Conservation (phyloP, 1,284 basidiomycete genomes). For the Apiotrichum akiyoshidainum region DNA sequence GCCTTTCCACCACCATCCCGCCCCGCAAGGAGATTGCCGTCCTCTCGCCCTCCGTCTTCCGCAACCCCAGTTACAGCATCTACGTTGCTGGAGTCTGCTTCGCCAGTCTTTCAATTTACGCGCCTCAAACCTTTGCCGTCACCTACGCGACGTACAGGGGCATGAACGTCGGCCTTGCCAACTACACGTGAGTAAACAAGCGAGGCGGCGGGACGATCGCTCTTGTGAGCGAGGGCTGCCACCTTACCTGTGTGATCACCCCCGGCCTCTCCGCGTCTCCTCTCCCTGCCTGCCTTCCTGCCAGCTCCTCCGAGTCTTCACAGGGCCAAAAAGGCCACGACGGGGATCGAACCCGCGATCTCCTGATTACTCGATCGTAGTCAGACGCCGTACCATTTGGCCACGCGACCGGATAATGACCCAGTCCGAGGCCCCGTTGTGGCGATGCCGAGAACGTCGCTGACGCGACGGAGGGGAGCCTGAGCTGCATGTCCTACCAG, state of each 20-base stretch:
- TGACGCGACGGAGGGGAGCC: neutral
- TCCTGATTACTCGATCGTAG: slow-evolving; percentile 3
- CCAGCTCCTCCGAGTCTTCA: neutral
- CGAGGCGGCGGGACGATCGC: neutral
- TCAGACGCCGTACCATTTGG: slow-evolving; percentile 7
- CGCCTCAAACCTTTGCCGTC: slow-evolving; percentile 33
- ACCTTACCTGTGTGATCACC: no score
- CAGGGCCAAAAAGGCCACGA: neutral
- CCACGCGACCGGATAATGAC: neutral
- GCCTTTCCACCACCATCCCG: slow-evolving; percentile 35
- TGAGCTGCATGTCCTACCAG: neutral
- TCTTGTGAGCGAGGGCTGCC: no score
- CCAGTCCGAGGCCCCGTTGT: neutral
- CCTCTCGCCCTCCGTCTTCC: slow-evolving; percentile 32
- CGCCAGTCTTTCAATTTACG: slow-evolving; percentile 30
- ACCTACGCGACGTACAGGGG: slow-evolving; percentile 33
- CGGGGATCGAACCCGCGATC: slow-evolving; percentile 8
- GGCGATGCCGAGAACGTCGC: neutral
- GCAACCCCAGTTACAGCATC: slow-evolving; percentile 28
- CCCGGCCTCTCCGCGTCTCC: neutral
- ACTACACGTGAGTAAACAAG: slow-evolving; percentile 26
- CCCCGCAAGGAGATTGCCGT: slow-evolving; percentile 37
- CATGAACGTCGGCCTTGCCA: slow-evolving; percentile 24
- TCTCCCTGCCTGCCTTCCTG: neutral
- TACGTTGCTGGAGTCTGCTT: slow-evolving; percentile 28